Evolutionary conservation across 2,329 filamentous ascomycete species (phyloP).

Genomic region (Ploettnerulaceae sp.): DNA sequence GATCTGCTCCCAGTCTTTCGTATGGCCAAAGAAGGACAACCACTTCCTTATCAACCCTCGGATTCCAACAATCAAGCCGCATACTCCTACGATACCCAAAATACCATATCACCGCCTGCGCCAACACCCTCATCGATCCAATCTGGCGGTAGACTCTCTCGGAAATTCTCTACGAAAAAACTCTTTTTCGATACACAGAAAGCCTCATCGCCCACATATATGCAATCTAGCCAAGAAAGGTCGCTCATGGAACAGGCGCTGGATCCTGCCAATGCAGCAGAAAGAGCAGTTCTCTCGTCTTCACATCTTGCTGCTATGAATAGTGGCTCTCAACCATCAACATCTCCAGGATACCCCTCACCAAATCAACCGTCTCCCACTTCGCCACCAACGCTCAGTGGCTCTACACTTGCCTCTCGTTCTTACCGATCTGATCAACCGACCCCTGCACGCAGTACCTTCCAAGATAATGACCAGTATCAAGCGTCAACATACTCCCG

Average conservation of each 20-base stretch:
- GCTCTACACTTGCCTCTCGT: constrained; percentile 50
- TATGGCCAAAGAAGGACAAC: constrained; percentile 87
- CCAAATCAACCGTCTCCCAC: constrained; percentile 68
- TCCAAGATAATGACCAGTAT: constrained; percentile 41
- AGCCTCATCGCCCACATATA: constrained; percentile 68
- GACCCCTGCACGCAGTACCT: constrained; percentile 50
- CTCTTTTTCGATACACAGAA: constrained; percentile 72
- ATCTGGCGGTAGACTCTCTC: constrained; percentile 54
- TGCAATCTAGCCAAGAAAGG: constrained; percentile 64
- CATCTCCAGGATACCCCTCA: constrained; percentile 54
- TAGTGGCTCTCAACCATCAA: constrained; percentile 50
- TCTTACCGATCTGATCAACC: constrained; percentile 55
- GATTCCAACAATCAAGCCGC: constrained; percentile 28
- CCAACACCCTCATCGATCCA: constrained; percentile 50
- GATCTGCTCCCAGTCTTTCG: constrained; percentile 88
- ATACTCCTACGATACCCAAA: constrained; percentile 47
- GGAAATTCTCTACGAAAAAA: constrained; percentile 73
- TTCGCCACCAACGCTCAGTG: constrained; percentile 48
- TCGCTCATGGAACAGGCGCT: constrained; percentile 59
- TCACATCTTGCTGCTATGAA: constrained; percentile 68
- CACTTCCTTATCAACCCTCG: constrained; percentile 55
- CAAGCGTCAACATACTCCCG: constrained; percentile 30
- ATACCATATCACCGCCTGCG: constrained; percentile 50
- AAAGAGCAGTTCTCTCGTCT: constrained; percentile 61
- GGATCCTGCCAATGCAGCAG: constrained; percentile 64